phyloP scores from a whole-genome alignment of 164 flowering plant species.

The Santalum album region DNA sequence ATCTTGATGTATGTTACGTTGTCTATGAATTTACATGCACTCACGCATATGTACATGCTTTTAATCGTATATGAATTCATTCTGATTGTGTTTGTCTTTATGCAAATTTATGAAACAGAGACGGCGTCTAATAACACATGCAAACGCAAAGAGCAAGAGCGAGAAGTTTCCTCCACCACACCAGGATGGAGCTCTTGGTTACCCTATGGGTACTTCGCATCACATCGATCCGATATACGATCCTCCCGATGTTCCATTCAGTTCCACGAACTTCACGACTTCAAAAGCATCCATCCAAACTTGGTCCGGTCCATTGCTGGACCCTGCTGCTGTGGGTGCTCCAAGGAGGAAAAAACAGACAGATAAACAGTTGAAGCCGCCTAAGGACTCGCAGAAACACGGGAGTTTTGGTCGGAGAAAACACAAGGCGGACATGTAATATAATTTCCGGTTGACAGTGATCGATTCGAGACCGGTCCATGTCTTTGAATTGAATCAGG shows the following conservation, averaged over 20 bases:
- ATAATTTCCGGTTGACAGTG: conserved; percentile 9
- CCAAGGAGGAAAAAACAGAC: conserved; percentile 43
- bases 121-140: conserved; percentile 71
- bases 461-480: no score
- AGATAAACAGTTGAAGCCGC: conserved; percentile 19
- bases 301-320: conserved; percentile 86
- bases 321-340: conserved; percentile 37
- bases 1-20: conserved; percentile 68
- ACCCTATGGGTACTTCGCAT: conserved; percentile 59
- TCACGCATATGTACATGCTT: no score
- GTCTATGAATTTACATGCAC: no score
- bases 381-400: conserved; percentile 24
- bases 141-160: conserved; percentile 95
- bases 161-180: conserved; percentile 98
- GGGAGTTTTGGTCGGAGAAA: conserved; percentile 21
- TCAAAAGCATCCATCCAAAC: conserved; percentile 64
- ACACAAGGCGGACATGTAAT: conserved; percentile 16
- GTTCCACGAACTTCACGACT: conserved; percentile 57
- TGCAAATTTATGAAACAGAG: no score
- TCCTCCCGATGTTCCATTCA: conserved; percentile 68
- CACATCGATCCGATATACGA: conserved; percentile 61
- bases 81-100: background rate
- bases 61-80: no score
- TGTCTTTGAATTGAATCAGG: no score
- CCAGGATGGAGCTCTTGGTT: conserved; percentile 89